A percentile compares a stretch with the other conserved stretches of the same genome.
These are phyloP conservation scores for Torrubiella hemipterigena DNA, from an alignment of 2,329 filamentous ascomycete species.

Conservation along the genomic window DNA sequence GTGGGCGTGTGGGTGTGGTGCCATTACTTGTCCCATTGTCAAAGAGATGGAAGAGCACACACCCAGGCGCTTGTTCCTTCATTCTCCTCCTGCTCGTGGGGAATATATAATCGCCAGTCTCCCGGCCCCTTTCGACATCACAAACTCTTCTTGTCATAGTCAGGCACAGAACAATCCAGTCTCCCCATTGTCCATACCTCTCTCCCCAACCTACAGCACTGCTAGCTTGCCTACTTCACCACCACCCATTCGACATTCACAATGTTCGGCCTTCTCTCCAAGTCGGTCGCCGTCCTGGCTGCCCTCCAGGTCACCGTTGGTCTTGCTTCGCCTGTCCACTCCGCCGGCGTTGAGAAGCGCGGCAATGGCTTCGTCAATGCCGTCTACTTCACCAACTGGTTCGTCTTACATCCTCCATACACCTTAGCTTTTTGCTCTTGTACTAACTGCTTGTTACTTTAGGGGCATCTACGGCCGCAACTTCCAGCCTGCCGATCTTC, in stretches of 20 bases:
- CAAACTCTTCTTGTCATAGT: too few species aligned
- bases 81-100: neutral
- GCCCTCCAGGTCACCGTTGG: slow-evolving; percentile 12
- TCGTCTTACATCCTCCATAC: slow-evolving; percentile 4
- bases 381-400: slow-evolving; percentile 39
- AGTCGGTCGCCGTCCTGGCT: slow-evolving; percentile 14
- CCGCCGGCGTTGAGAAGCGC: slow-evolving; percentile 9
- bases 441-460: neutral
- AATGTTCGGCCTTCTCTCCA: slow-evolving; percentile 15
- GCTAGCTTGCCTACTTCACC: neutral
- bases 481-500: slow-evolving; percentile 57
- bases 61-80: neutral
- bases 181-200: neutral
- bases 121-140: neutral
- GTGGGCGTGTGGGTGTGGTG: too few species aligned
- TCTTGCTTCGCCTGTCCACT: slow-evolving; percentile 10
- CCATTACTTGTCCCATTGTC: too few species aligned
- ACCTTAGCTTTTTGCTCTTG: neutral
- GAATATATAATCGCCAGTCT: neutral
- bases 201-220: neutral
- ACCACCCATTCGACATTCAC: slow-evolving; percentile 1
- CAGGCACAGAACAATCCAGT: too few species aligned
- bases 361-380: slow-evolving; percentile 19
- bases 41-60: too few species aligned
- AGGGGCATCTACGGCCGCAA: slow-evolving; percentile 55